Percentiles rank a stretch among this genome's conserved stretches.
These are phyloP conservation scores for Flaveria floridana DNA, from an alignment of 140 eudicot species.

Conservation along the genomic window DNA sequence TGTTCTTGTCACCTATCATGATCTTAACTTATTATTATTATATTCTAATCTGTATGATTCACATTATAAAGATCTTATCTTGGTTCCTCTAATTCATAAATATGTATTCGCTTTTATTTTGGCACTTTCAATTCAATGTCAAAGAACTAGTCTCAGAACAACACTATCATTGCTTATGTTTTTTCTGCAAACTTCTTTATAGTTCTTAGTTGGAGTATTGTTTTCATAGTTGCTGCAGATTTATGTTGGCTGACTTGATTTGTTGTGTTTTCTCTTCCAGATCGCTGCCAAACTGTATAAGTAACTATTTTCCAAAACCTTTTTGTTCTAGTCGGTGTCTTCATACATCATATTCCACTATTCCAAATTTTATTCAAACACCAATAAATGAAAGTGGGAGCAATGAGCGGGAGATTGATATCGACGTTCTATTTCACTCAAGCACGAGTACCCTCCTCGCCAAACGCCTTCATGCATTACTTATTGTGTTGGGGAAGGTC, in stretches of 20 bases:
- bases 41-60: no score
- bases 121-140: neutral
- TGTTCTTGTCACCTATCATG: neutral
- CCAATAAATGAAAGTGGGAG: conserved; percentile 33
- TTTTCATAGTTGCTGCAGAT: neutral
- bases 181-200: neutral
- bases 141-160: neutral
- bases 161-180: neutral
- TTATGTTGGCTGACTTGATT: conserved; percentile 13
- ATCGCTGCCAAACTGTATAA: conserved; percentile 45
- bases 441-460: conserved; percentile 45
- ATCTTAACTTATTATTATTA: neutral
- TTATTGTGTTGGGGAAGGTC: conserved; percentile 64
- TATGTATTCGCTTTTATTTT: neutral
- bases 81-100: no score
- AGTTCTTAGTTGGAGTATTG: neutral
- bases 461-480: conserved; percentile 58
- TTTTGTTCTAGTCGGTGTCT: neutral
- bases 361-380: conserved; percentile 30
- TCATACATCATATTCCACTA: conserved; percentile 28
- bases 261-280: conserved; percentile 33
- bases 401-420: conserved; percentile 37
- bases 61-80: no score
- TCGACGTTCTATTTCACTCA: conserved; percentile 51
- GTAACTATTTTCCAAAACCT: conserved; percentile 27